Evolutionary conservation across 2,329 filamentous ascomycete genomes (phyloP).

Genomic region (Colletotrichum neosansevieriae): DNA sequence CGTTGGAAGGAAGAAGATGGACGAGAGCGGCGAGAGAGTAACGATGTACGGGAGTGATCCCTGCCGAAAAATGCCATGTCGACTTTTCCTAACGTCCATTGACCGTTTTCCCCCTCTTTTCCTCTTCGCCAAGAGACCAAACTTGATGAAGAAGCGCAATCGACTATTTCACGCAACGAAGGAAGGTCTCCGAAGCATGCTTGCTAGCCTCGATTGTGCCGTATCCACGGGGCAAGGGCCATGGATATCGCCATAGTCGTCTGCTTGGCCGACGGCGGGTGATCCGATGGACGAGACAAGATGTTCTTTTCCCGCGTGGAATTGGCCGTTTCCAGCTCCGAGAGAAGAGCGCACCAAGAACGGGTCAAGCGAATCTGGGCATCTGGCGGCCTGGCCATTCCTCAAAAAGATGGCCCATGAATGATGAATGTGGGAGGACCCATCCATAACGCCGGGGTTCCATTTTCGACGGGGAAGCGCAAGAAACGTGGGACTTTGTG

Average conservation of each 20-base stretch:
- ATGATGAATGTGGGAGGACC: not conserved
- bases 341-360: conserved; percentile 17
- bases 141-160: not conserved
- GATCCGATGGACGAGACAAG: not conserved
- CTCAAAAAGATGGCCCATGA: not conserved
- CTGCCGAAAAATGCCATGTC: conserved; percentile 1
- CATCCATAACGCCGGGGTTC: not conserved
- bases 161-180: conserved; percentile 9
- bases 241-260: not conserved
- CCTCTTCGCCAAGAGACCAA: not conserved
- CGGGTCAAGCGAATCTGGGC: not conserved
- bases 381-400: too few species aligned
- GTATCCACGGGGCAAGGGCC: conserved; percentile 21
- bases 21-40: not conserved
- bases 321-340: not conserved
- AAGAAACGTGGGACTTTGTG: conserved; percentile 3
- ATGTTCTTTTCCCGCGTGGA: not conserved
- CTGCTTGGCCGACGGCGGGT: conserved; percentile 2
- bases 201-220: conserved; percentile 2
- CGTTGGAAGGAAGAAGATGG: not conserved
- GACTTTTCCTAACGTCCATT: not conserved
- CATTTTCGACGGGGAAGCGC: too few species aligned
- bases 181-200: conserved; percentile 1
- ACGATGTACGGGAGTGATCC: not conserved
- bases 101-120: not conserved